Base-by-base conservation (phyloP, 345 rosid genomes). In the Moringa oleifera region DNA sequence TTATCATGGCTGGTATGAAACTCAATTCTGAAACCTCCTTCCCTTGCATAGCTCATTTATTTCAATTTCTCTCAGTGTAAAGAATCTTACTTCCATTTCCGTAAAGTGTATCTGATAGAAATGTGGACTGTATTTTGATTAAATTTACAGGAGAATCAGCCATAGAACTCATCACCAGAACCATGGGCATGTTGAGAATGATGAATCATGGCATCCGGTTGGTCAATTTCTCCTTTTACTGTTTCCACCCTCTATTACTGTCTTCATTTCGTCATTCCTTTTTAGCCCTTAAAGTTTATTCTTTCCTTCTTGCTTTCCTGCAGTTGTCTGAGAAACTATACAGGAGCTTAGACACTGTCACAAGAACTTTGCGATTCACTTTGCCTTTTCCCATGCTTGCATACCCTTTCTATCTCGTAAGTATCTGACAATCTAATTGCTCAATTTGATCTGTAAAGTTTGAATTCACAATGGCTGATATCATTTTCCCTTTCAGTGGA, bases 121-220 rank as follows among this genome's bases (percentile, higher is more conserved):
- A 41, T 5, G 17, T 33, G 47, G 47, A 41, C 47, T 41, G 1
- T 41, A 7, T 7, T 41, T 4, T 9, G 47, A 41, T 41, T 16
- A 41, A 41, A 7, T 41, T 22, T 67, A 41, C 68, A 91, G 96
- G 96, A 87, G 98, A 80, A 89, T 92, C 58, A 92, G 98, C 69
- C 98, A 92, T 72, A 87, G 90, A 75, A 89, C 95, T 68, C 98
- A 92, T 59, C 98, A 92, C 68, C 95, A 89, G 68, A 92, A 92
- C 72, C 96, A 92, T 67, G 96, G 98, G 46, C 92, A 92, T 58
- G 95, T 89, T 51, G 98, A 92, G 71, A 92, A 92, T 21, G 98
- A 92, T 2, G 98, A 92, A 72, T 92, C 96, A 13, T 92, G 98
- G 96, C 88, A 80, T 71, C 98, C 96, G 28, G 96, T 89, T 68